Base-by-base conservation (phyloP, 208 protist species). In the Kentomonas sorsogonicus region DNA sequence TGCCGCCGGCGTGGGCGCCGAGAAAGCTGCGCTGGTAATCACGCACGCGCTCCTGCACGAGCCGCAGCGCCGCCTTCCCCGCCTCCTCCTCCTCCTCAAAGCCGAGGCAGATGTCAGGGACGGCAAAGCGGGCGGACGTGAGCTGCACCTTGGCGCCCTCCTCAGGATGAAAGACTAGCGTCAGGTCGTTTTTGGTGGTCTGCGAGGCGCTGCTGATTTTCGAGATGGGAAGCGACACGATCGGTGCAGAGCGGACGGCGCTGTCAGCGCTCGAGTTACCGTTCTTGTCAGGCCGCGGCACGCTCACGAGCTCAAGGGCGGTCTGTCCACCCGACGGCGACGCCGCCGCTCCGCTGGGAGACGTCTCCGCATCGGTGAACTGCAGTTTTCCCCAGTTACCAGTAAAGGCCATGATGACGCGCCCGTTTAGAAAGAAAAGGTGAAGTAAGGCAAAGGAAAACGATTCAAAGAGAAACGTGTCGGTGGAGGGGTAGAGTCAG, bases 81-180 rank as follows among this genome's bases (percentile, higher is more conserved):
- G 84, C 84, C 64, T 88, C 76, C 56, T 94, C 84, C 18, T 83
- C 89, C 57, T 89, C 75, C 22, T 94, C 88, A 48, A 89, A 89
- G 38, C 82, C 88, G 9, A 91, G 72, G 47, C 82, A 91, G 5
- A 83, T 68, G 62, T 91, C 81, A 3, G 88, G 88, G 39, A 94
- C 80, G 15, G 82, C 84, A 64, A 94, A 92, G 52, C 84, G 81
- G 5, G 92, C 59, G 1, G 80, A 83, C 18, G 77, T 79, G 43
- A 94, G 56, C 54, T 94, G 79, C 63, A 92, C 1, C 6, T 63
- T 65, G 29, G 16, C 58, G 25, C 47, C 48, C 18, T 29, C 43
- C 0, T 54, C 15, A 7, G 54, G 78, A 20, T 77, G 79, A 61
- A 94, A 53, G 0, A 60, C 53, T 39, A 94, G 64, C 15, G 71